These are phyloP conservation scores for Calonectria fujianensis DNA, from an alignment of 2,329 filamentous ascomycete species.

Conservation along the genomic window DNA sequence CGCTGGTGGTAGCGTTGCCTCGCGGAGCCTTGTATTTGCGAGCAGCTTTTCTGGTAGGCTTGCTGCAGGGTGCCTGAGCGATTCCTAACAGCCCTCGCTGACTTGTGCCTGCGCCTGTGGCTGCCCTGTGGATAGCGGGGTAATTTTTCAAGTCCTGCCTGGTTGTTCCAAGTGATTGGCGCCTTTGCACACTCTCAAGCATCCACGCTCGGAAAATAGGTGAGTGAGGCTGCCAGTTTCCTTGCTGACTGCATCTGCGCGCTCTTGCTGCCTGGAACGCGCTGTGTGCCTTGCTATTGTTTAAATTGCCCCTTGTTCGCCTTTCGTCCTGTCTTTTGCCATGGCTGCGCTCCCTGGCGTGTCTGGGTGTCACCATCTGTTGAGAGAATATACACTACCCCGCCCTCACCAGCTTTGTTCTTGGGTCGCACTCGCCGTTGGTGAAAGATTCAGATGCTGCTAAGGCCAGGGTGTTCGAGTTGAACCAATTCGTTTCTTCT, in stretches of 20 bases:
- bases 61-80: conserved; percentile 27
- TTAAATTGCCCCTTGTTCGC: conserved; percentile 23
- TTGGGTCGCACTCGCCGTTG: conserved; percentile 11
- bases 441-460: conserved; percentile 5
- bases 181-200: conserved; percentile 51
- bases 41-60: conserved; percentile 9
- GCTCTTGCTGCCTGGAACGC: conserved; percentile 46
- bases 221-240: conserved; percentile 51
- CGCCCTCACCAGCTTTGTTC: conserved; percentile 38
- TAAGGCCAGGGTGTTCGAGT: neutral
- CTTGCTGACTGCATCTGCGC: conserved; percentile 47
- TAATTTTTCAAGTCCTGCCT: conserved; percentile 50
- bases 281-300: conserved; percentile 37
- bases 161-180: conserved; percentile 51
- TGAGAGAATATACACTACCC: conserved; percentile 41
- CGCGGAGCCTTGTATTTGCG: conserved; percentile 23
- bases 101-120: conserved; percentile 29
- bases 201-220: conserved; percentile 51
- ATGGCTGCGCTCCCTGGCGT: conserved; percentile 41
- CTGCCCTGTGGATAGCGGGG: conserved; percentile 49
- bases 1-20: conserved; percentile 7
- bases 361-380: conserved; percentile 29
- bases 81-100: conserved; percentile 15
- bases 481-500: conserved; percentile 20
- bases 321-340: conserved; percentile 16